Percentiles rank a stretch among this genome's conserved stretches.
Evolutionary conservation across 305 asterid species (phyloP).

Genomic region (Withania somnifera): DNA sequence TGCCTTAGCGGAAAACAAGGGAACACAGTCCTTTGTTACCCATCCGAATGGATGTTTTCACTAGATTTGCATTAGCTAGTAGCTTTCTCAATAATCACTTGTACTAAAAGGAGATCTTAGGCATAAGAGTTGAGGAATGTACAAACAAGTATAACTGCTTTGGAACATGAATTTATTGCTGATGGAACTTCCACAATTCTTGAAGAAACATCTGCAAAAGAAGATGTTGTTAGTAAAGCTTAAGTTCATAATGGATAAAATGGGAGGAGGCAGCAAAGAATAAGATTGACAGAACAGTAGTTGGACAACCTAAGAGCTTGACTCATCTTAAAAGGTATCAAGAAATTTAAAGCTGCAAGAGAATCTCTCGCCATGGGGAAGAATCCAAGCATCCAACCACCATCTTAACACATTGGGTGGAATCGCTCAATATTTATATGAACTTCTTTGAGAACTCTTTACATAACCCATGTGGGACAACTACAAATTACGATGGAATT

Average conservation of each 20-base stretch:
- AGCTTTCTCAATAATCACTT: neutral
- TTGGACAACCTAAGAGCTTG: neutral
- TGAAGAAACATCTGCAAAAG: constrained; percentile 47
- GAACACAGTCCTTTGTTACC: neutral
- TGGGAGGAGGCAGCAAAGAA: constrained; percentile 3
- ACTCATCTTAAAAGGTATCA: neutral
- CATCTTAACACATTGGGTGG: neutral
- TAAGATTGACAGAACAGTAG: neutral
- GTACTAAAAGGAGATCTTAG: neutral
- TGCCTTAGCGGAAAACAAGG: neutral
- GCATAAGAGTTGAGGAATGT: constrained; percentile 47
- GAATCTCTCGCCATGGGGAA: neutral
- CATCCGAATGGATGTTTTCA: neutral
- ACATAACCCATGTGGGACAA: neutral
- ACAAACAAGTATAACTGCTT: constrained; percentile 98
- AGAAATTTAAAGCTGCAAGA: neutral
- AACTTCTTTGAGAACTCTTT: neutral
- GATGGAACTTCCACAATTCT: constrained; percentile 49
- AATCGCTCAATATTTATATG: neutral
- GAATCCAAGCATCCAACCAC: neutral
- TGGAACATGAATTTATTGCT: constrained; percentile 42
- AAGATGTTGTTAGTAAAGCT: neutral
- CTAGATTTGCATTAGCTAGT: neutral
- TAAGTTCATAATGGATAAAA: constrained; percentile 6
- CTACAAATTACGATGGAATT: neutral